Conservation (phyloP, 352 stramenopile genomes). For the Phytophthora nicotianae region DNA sequence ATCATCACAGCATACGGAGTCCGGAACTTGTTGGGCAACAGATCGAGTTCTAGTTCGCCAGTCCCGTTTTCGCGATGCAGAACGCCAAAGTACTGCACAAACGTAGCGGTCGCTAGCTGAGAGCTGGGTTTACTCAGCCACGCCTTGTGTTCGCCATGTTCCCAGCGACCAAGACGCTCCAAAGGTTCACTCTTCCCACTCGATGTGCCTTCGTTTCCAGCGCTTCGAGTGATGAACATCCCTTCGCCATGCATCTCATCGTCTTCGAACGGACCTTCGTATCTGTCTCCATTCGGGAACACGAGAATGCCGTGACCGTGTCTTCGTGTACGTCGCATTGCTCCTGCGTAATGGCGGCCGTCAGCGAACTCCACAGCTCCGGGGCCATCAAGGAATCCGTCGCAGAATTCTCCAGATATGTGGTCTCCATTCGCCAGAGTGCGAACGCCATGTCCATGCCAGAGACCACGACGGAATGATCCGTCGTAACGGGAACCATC, state of each 20-base stretch:
- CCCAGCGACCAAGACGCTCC: slow-evolving; percentile 68
- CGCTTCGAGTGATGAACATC: slow-evolving; percentile 48
- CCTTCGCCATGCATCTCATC: slow-evolving; percentile 89
- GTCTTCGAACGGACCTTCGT: slow-evolving; percentile 89
- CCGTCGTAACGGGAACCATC: slow-evolving; percentile 75
- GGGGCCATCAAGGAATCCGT: slow-evolving; percentile 62
- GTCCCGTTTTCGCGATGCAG: slow-evolving; percentile 34
- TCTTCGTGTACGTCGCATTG: slow-evolving; percentile 58
- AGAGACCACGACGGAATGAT: slow-evolving; percentile 65
- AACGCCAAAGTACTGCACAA: slow-evolving; percentile 74
- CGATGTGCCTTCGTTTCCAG: slow-evolving; percentile 15
- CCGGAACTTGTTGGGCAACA: slow-evolving; percentile 69
- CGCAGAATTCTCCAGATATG: slow-evolving; percentile 59
- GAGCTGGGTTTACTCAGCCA: slow-evolving; percentile 79
- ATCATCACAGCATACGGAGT: slow-evolving; percentile 85
- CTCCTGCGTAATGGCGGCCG: slow-evolving; percentile 69
- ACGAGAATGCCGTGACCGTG: slow-evolving; percentile 84
- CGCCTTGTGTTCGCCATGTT: slow-evolving; percentile 56
- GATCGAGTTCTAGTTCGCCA: slow-evolving; percentile 67
- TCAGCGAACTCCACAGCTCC: slow-evolving; percentile 74
- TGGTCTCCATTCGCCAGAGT: slow-evolving; percentile 64
- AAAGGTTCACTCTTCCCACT: slow-evolving; percentile 51
- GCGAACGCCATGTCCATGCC: slow-evolving; percentile 71
- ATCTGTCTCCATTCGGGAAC: slow-evolving; percentile 89
- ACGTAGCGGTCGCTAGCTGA: slow-evolving; percentile 71